Percentiles rank a stretch among this genome's conserved stretches.
Conservation (phyloP, 2,329 filamentous ascomycete genomes). For the Penicillium fuscoglaucum region DNA sequence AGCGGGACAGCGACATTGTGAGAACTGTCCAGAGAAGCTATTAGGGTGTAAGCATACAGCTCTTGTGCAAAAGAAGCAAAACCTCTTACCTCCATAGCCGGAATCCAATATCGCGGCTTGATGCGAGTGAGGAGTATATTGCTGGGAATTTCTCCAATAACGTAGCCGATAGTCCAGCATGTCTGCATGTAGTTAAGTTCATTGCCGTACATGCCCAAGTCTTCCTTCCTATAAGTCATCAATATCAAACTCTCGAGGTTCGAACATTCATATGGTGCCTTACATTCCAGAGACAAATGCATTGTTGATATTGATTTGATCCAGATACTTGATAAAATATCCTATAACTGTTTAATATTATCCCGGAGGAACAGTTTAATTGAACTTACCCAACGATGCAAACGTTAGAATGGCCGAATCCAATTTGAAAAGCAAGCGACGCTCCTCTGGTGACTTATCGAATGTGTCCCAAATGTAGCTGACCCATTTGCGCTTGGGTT, state of each 20-base stretch:
- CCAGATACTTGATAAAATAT: constrained; percentile 54
- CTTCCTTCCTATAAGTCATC: constrained; percentile 49
- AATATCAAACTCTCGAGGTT: not conserved
- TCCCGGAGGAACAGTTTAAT: not conserved
- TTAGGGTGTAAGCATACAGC: not conserved
- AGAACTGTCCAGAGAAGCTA: constrained; percentile 51
- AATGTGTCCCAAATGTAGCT: constrained; percentile 56
- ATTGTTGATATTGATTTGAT: constrained; percentile 50
- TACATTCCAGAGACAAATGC: constrained; percentile 52
- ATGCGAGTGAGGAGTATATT: constrained; percentile 54
- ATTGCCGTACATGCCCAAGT: constrained; percentile 54
- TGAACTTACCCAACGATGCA: constrained; percentile 41
- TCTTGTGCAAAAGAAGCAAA: constrained; percentile 3
- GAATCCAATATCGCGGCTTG: constrained; percentile 51
- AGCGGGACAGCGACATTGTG: constrained; percentile 48
- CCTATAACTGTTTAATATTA: constrained; percentile 30
- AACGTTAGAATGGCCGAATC: constrained; percentile 52
- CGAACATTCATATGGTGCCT: constrained; percentile 1
- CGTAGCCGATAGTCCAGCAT: constrained; percentile 62
- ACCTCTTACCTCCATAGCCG: constrained; percentile 44
- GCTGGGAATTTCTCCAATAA: constrained; percentile 54
- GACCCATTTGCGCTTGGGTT: constrained; percentile 46
- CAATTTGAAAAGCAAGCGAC: constrained; percentile 52
- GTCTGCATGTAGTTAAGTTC: constrained; percentile 58
- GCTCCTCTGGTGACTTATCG: constrained; percentile 53